Evolutionary conservation across 2,329 filamentous ascomycete species (phyloP).

Genomic region (Trichoderma simmonsii): DNA sequence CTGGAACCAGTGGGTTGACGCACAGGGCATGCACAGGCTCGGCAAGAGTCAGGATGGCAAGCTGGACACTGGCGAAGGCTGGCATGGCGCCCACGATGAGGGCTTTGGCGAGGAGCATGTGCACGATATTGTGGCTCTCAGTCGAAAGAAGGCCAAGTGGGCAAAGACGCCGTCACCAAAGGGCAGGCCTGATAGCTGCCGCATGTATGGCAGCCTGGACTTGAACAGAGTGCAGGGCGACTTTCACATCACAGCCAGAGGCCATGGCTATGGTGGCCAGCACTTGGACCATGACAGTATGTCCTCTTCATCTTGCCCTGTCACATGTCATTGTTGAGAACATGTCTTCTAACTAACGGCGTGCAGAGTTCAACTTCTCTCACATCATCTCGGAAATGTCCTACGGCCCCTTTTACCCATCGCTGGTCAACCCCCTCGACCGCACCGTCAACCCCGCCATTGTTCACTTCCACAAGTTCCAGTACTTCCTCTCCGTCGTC

Average conservation of each 20-base stretch:
- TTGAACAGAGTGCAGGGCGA: conserved; percentile 97
- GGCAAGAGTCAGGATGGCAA: conserved; percentile 54
- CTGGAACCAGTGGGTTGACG: conserved; percentile 79
- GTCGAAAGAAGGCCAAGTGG: conserved; percentile 61
- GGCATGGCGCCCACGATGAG: conserved; percentile 57
- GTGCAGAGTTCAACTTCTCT: conserved; percentile 88
- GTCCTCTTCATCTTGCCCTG: conserved; percentile 30
- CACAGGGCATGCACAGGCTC: conserved; percentile 61
- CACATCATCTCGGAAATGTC: conserved; percentile 95
- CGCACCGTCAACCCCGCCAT: conserved; percentile 76
- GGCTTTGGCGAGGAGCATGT: conserved; percentile 79
- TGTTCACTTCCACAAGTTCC: conserved; percentile 87
- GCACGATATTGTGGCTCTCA: conserved; percentile 80
- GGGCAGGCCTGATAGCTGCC: conserved; percentile 67
- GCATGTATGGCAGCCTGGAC: conserved; percentile 84
- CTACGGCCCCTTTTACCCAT: conserved; percentile 95
- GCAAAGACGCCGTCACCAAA: conserved; percentile 71
- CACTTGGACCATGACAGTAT: conserved; percentile 80
- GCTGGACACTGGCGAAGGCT: conserved; percentile 56
- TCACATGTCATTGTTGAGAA: background rate
- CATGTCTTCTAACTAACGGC: conserved; percentile 22
- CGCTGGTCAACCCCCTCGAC: conserved; percentile 89
- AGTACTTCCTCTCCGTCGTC: conserved; percentile 95
- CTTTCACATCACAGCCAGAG: conserved; percentile 93
- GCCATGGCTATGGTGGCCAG: conserved; percentile 81